These are phyloP conservation scores for Delonix regia DNA, from an alignment of 306 rosid species.

Conservation along the genomic window DNA sequence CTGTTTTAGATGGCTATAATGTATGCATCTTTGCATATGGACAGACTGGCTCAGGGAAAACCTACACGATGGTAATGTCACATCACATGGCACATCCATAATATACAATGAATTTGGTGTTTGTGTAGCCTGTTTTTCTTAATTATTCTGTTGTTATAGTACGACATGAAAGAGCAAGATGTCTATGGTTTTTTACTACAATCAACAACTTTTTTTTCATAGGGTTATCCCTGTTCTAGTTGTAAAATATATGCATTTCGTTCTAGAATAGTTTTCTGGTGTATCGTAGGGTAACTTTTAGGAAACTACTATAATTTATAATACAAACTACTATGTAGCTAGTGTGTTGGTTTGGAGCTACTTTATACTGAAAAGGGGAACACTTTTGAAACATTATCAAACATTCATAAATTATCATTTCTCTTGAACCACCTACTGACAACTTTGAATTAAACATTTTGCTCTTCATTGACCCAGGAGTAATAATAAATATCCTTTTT, in stretches of 20 bases:
- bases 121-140: not conserved
- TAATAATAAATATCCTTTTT: slow-evolving; percentile 15
- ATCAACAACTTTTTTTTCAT: not conserved
- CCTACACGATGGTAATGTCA: slow-evolving; percentile 89
- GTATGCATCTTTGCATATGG: slow-evolving; percentile 97
- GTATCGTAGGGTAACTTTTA: slow-evolving; percentile 4
- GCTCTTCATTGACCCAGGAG: not conserved
- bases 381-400: slow-evolving; percentile 7
- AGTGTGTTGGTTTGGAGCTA: slow-evolving; percentile 5
- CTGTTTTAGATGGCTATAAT: slow-evolving; percentile 88
- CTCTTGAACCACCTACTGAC: not conserved
- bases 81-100: not conserved
- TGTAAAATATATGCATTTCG: slow-evolving; percentile 8
- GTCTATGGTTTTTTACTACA: slow-evolving; percentile 9
- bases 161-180: not conserved
- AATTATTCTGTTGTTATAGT: slow-evolving; percentile 9
- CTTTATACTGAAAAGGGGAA: slow-evolving; percentile 7
- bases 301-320: slow-evolving; percentile 3
- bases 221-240: slow-evolving; percentile 5
- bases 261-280: slow-evolving; percentile 1
- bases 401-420: not conserved
- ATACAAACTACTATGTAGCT: slow-evolving; percentile 1
- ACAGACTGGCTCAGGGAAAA: slow-evolving; percentile 98
- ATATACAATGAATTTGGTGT: too few relatives aligned
- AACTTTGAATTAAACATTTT: not conserved